These are phyloP conservation scores for Saposhnikovia divaricata DNA, from an alignment of 129 eudicot species.

Conservation along the genomic window DNA sequence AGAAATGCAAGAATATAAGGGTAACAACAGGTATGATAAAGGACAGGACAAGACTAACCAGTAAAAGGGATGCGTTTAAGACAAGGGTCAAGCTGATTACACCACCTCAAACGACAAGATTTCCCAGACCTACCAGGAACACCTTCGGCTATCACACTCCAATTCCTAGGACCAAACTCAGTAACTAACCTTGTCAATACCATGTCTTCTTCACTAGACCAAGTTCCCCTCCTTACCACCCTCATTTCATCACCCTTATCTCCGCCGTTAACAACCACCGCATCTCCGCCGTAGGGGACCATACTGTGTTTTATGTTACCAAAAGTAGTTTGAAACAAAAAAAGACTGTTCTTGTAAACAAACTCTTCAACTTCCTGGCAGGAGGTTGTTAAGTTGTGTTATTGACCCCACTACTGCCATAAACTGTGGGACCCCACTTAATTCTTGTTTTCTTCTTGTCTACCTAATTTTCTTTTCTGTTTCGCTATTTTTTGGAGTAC, in stretches of 20 bases:
- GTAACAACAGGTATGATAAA: background rate
- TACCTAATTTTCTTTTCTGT: no score
- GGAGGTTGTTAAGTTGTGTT: background rate
- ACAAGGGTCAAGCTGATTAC: slow-evolving; percentile 71
- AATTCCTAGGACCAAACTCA: slow-evolving; percentile 65
- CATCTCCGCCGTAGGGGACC: slow-evolving; percentile 1
- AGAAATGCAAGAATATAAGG: background rate
- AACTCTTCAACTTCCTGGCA: background rate
- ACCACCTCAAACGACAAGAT: slow-evolving; percentile 89
- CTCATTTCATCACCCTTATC: slow-evolving; percentile 14
- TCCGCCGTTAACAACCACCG: slow-evolving; percentile 14
- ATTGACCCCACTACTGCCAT: background rate
- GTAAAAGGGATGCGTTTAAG: slow-evolving; percentile 66
- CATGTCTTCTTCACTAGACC: slow-evolving; percentile 66
- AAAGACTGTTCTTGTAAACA: background rate
- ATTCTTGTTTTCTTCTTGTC: no score
- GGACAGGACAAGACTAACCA: slow-evolving; percentile 23
- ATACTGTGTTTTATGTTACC: background rate
- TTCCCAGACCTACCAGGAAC: slow-evolving; percentile 74
- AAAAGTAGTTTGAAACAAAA: background rate
- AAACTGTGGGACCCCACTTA: no score
- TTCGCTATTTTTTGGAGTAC: no score
- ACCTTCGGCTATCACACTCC: slow-evolving; percentile 65
- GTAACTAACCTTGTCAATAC: slow-evolving; percentile 38
- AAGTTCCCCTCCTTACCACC: slow-evolving; percentile 35